Evolutionary conservation across 257 asterid species (phyloP).

Genomic region (Solanum peruvianum): DNA sequence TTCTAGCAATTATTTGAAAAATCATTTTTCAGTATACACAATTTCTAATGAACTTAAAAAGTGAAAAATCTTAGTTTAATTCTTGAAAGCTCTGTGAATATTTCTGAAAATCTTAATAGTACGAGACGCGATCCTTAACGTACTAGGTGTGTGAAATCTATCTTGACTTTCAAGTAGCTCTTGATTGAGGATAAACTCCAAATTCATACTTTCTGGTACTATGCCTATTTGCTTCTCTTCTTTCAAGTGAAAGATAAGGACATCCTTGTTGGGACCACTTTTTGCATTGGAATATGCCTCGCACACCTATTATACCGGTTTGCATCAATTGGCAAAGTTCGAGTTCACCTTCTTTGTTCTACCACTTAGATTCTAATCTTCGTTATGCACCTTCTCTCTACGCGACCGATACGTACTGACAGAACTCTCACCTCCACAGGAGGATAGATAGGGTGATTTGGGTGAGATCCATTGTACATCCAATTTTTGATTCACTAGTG

Average conservation of each 20-base stretch:
- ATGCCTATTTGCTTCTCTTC: not conserved
- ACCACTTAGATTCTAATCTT: not conserved
- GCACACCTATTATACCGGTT: not conserved
- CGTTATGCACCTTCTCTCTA: not conserved
- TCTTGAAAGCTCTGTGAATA: not conserved
- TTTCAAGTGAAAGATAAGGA: not conserved
- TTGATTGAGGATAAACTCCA: not conserved
- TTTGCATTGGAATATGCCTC: not conserved
- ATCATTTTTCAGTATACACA: not conserved
- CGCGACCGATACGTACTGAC: not conserved
- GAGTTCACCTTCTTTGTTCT: not conserved
- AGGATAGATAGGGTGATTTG: not conserved
- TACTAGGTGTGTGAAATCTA: not conserved
- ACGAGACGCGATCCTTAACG: not conserved
- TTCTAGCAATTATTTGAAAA: not conserved
- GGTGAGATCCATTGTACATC: not conserved
- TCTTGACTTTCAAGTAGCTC: not conserved
- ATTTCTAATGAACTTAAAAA: not conserved
- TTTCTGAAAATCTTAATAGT: not conserved
- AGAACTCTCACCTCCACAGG: not conserved
- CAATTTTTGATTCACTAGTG: not conserved
- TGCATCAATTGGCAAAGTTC: not conserved
- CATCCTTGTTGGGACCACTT: not conserved
- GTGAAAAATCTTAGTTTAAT: not conserved
- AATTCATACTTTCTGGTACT: not conserved